Percentiles rank a stretch among this genome's conserved stretches.
These are phyloP conservation scores for Tuber aestivum DNA, from an alignment of 495 filamentous ascomycete genomes.

Conservation along the genomic window DNA sequence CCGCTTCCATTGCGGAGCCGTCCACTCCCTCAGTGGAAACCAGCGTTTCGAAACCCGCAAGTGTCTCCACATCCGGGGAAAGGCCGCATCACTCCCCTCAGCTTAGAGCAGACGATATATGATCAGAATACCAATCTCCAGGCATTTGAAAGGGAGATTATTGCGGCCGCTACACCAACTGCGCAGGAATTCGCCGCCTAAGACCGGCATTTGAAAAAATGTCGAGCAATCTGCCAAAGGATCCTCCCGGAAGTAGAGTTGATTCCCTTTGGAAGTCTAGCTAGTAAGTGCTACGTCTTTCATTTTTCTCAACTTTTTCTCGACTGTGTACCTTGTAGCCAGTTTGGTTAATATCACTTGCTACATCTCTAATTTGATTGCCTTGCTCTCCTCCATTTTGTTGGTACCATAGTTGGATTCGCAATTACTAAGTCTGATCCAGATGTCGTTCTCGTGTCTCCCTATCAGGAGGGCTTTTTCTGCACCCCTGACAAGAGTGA, in stretches of 20 bases:
- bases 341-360: not conserved
- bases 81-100: not conserved
- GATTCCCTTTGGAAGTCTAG: constrained; percentile 40
- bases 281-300: constrained; percentile 34
- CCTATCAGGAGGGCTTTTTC: not conserved
- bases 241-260: constrained; percentile 31
- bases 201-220: constrained; percentile 27
- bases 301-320: constrained; percentile 3
- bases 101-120: constrained; percentile 22
- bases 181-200: constrained; percentile 21
- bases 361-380: constrained; percentile 32
- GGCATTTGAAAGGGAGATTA: constrained; percentile 28
- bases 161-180: constrained; percentile 27
- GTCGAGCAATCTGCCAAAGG: constrained; percentile 33
- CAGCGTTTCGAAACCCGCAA: not conserved
- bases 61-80: not conserved
- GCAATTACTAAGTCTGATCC: constrained; percentile 41
- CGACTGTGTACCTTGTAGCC: constrained; percentile 8
- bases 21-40: not conserved
- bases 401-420: constrained; percentile 40
- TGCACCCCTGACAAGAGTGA: constrained; percentile 1
- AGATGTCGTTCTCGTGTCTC: constrained; percentile 40
- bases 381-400: constrained; percentile 19
- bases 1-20: constrained; percentile 21
- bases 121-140: constrained; percentile 30